phyloP scores from a whole-genome alignment of 257 asterid species.

The Ligustrum vulgare region DNA sequence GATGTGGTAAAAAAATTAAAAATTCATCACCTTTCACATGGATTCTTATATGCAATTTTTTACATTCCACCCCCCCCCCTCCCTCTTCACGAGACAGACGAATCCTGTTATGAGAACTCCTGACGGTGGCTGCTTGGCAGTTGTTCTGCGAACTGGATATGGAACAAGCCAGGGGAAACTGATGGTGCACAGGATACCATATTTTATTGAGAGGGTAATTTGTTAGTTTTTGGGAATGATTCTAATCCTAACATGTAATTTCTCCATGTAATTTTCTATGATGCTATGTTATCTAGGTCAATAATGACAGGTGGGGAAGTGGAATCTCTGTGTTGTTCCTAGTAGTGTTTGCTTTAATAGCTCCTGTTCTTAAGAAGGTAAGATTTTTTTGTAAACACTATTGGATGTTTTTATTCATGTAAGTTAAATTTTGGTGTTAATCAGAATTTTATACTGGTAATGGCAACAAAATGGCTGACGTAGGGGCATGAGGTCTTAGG shows the following conservation, averaged over 20 bases:
- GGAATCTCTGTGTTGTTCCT: constrained; percentile 85
- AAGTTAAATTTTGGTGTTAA: constrained; percentile 2
- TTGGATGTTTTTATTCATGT: neutral
- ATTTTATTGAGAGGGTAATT: constrained; percentile 94
- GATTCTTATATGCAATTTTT: neutral
- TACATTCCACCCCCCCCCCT: neutral
- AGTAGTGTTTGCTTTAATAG: constrained; percentile 87
- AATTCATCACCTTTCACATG: neutral
- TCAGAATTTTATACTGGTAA: constrained; percentile 12
- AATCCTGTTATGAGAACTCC: constrained; percentile 80
- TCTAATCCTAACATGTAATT: neutral
- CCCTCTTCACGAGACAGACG: constrained; percentile 42
- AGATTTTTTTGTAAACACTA: too few relatives aligned
- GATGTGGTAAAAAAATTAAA: too few relatives aligned
- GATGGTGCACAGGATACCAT: constrained; percentile 89
- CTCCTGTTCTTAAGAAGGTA: constrained; percentile 95
- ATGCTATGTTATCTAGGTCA: constrained; percentile 54
- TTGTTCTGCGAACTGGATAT: constrained; percentile 92
- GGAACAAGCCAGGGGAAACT: constrained; percentile 98
- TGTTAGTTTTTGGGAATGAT: constrained; percentile 17
- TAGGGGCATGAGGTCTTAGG: constrained; percentile 47
- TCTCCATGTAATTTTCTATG: constrained; percentile 13
- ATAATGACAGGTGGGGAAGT: constrained; percentile 98
- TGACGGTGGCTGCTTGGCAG: constrained; percentile 98
- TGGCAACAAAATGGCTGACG: constrained; percentile 20